Conservation (phyloP, 2,329 filamentous ascomycete species). For the Arthroderma sp. region DNA sequence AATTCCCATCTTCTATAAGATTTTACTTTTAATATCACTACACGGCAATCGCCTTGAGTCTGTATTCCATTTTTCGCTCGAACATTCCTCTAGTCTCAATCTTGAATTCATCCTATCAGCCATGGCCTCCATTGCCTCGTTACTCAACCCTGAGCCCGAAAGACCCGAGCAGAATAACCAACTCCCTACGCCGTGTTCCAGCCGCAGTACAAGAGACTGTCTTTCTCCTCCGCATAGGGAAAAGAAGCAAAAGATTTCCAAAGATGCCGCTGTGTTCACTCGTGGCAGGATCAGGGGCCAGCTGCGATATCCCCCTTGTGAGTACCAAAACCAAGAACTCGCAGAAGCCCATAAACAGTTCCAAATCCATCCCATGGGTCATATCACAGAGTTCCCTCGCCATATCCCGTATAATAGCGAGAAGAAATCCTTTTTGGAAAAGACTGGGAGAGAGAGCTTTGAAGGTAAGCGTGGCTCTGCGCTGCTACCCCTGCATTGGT, state of each 20-base stretch:
- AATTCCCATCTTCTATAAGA: conserved; percentile 1
- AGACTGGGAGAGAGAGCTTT: conserved; percentile 64
- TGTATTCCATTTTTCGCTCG: no score
- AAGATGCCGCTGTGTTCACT: conserved; percentile 50
- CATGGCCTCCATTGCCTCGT: conserved; percentile 53
- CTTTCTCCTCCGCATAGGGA: conserved; percentile 13
- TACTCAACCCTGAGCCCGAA: conserved; percentile 50
- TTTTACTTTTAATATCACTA: neutral
- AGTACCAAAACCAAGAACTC: conserved; percentile 48
- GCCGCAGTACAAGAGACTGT: conserved; percentile 29
- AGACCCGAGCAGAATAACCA: conserved; percentile 19
- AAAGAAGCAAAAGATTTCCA: conserved; percentile 46
- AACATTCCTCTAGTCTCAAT: no score
- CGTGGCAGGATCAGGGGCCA: conserved; percentile 50
- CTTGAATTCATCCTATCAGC: conserved; percentile 1
- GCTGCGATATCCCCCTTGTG: conserved; percentile 62
- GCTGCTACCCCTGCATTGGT: neutral
- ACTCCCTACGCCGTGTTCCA: conserved; percentile 26
- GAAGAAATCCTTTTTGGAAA: conserved; percentile 77
- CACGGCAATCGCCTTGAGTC: neutral
- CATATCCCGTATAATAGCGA: conserved; percentile 92
- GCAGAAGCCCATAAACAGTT: conserved; percentile 48
- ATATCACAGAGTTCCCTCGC: conserved; percentile 47
- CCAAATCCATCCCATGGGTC: conserved; percentile 50
- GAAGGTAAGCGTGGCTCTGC: conserved; percentile 1